Evolutionary conservation across 345 rosid genomes (phyloP).

Genomic region (Lepidium sativum): DNA sequence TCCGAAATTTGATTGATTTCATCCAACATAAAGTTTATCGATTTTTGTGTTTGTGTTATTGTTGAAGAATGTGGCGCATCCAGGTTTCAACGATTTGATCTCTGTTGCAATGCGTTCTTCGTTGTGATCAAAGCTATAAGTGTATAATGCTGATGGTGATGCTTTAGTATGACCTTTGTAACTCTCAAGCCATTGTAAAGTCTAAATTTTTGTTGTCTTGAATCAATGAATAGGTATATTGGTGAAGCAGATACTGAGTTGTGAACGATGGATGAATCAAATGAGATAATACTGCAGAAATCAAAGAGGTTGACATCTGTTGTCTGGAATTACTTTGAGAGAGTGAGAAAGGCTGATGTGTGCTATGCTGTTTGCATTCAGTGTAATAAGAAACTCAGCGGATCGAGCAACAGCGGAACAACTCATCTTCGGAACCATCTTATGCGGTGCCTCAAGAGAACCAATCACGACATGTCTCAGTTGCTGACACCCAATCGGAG

Average conservation of each 20-base stretch:
- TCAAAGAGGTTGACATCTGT: constrained; percentile 86
- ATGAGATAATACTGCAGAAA: constrained; percentile 52
- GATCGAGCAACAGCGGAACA: constrained; percentile 95
- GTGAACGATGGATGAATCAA: constrained; percentile 68
- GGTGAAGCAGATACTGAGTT: neutral
- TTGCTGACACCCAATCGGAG: constrained; percentile 65
- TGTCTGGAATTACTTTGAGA: constrained; percentile 92
- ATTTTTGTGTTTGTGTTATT: neutral
- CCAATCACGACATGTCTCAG: constrained; percentile 80
- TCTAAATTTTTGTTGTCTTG: constrained; percentile 9
- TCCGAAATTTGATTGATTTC: neutral
- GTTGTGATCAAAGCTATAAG: neutral
- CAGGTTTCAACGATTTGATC: constrained; percentile 4
- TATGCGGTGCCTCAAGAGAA: constrained; percentile 82
- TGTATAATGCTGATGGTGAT: constrained; percentile 1
- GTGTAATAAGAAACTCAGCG: constrained; percentile 87
- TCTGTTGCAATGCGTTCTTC: neutral
- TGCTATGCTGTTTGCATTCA: constrained; percentile 84
- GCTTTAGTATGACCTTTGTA: neutral
- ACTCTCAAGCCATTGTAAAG: neutral
- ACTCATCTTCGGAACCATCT: constrained; percentile 91
- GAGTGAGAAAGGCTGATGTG: constrained; percentile 80
- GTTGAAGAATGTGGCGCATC: neutral
- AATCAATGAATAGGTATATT: constrained; percentile 16
- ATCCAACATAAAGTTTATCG: neutral